Conservation (phyloP, 1,284 basidiomycete species). For the Ustanciosporium gigantosporum region DNA sequence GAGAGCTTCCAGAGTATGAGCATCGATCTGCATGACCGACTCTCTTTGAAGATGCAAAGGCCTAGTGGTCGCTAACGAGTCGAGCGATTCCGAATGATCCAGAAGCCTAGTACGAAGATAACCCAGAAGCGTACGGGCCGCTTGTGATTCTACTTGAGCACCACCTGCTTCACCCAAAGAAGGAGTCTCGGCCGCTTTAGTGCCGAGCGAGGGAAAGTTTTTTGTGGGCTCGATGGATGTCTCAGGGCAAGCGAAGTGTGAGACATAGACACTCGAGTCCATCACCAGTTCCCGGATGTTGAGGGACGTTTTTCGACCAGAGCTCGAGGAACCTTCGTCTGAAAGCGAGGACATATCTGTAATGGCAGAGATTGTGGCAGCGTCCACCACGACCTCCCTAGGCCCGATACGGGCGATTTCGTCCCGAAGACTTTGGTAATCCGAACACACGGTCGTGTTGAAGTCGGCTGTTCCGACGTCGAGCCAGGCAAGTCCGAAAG, state of each 20-base stretch:
- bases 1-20: slow-evolving; percentile 53
- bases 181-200: neutral
- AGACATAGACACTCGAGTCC: slow-evolving; percentile 26
- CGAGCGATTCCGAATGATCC: slow-evolving; percentile 18
- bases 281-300: slow-evolving; percentile 18
- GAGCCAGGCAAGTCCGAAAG: slow-evolving; percentile 57
- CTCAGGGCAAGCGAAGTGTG: slow-evolving; percentile 7
- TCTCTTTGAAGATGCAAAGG: slow-evolving; percentile 8
- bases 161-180: neutral
- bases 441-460: slow-evolving; percentile 35
- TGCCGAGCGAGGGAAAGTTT: neutral
- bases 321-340: neutral
- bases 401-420: slow-evolving; percentile 52
- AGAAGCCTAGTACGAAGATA: slow-evolving; percentile 55
- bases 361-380: slow-evolving; percentile 2
- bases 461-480: slow-evolving; percentile 60
- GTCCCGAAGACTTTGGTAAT: slow-evolving; percentile 45
- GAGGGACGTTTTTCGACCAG: neutral
- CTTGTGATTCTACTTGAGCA: slow-evolving; percentile 13
- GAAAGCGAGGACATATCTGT: neutral
- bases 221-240: neutral
- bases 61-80: slow-evolving; percentile 5
- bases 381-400: slow-evolving; percentile 49
- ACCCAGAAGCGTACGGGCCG: slow-evolving; percentile 39
- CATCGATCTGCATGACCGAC: slow-evolving; percentile 53